Evolutionary conservation across 1,284 basidiomycete genomes (phyloP), one percentile per base, ranked within the genome.

Genomic region (Tylopilus sp.): DNA sequence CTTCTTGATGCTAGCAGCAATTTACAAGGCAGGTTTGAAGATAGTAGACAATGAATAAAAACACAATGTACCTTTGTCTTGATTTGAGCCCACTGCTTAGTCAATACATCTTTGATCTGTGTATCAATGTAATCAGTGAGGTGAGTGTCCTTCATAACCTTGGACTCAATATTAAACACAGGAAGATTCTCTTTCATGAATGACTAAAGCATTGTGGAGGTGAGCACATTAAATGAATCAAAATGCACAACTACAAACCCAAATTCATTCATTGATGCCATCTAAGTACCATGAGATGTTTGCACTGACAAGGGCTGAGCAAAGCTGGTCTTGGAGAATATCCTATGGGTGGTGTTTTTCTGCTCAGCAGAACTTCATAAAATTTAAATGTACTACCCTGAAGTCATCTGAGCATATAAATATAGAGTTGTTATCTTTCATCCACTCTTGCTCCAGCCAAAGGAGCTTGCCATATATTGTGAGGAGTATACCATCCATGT

Each of bases 61-160:
- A 14, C 42, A n/a, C 42, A 12, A 48, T 7, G n/a, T 52, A 62
- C 48, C 45, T 52, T 62, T 17, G 10, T 52, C 48, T 62, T 52
- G 48, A 62, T 52, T 12, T 6, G 37, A 1, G 27, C 21, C n/a
- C 29, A 3, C 27, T 52, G 60, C 48, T 62, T 62, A 10, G 35
- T 62, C 23, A 62, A 35, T 13, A 62, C 25, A 16, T 62, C 60
- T 25, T 62, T 62, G 34, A 62, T 52, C 21, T 52, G 60, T 7
- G 48, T 62, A 29, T 62, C 35, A n/a, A 62, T 62, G 23, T 5
- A 62, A 3, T 52, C 48, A 34, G 48, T 21, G 42, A 45, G 23
- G 10, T 25, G 10, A 9, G 42, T 21, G 10, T 45, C 10, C 10
- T 45, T 13, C 3, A 25, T 21, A 25, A 25, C 25, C 10, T 10